Evolutionary conservation across 306 rosid genomes (phyloP).

Genomic region (Calophaca sinica): DNA sequence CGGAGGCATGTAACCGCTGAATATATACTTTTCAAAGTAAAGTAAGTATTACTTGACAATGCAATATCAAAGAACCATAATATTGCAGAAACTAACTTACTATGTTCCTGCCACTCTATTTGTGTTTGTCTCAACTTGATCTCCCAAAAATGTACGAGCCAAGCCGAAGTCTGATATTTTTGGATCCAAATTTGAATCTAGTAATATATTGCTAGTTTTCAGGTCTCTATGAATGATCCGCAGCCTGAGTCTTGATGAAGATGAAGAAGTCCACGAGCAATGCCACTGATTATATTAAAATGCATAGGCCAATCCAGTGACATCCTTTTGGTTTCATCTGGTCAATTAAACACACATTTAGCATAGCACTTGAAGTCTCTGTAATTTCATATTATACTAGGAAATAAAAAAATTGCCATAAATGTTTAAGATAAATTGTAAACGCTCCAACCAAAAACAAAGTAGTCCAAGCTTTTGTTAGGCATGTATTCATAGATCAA

Average conservation of each 20-base stretch:
- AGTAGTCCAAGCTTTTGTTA: conserved; percentile 2
- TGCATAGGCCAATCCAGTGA: neutral
- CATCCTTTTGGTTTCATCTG: neutral
- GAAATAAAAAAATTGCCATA: neutral
- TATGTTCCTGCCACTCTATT: neutral
- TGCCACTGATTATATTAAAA: neutral
- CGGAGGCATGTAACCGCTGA: neutral
- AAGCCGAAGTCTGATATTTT: neutral
- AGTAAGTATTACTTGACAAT: no score
- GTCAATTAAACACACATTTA: neutral
- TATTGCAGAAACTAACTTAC: neutral
- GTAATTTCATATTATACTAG: neutral
- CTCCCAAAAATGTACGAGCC: neutral
- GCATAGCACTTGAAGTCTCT: neutral
- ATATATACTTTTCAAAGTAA: neutral
- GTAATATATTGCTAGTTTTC: neutral
- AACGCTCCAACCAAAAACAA: conserved; percentile 6
- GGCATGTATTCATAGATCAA: conserved; percentile 13
- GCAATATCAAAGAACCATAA: neutral
- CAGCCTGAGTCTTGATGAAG: neutral
- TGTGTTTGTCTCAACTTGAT: neutral
- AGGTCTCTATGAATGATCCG: neutral
- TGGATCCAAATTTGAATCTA: neutral
- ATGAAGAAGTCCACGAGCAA: neutral
- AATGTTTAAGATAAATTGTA: no score